These are phyloP conservation scores for Phytophthora cryptogea DNA, from an alignment of 352 stramenopile species.

Conservation along the genomic window DNA sequence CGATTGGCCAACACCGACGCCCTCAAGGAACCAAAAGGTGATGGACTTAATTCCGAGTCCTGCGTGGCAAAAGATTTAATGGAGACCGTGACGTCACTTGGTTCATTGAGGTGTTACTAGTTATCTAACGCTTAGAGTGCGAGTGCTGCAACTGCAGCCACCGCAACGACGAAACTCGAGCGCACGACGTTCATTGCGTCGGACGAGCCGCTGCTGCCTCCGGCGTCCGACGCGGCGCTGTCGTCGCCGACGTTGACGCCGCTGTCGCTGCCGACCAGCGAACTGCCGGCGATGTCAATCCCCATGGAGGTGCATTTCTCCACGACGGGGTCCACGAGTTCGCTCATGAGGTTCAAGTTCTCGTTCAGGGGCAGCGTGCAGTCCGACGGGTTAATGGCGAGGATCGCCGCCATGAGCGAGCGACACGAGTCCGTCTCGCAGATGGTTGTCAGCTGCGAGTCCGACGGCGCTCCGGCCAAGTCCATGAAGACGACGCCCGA, in stretches of 20 bases:
- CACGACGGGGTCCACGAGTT: slow-evolving; percentile 47
- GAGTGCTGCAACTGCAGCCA: neutral
- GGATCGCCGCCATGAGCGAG: slow-evolving; percentile 39
- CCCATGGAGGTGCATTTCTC: slow-evolving; percentile 39
- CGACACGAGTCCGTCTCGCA: slow-evolving; percentile 36
- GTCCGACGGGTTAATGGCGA: slow-evolving; percentile 38
- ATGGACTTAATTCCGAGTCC: neutral
- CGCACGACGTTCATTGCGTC: neutral
- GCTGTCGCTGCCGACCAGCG: slow-evolving; percentile 22
- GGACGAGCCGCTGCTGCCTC: slow-evolving; percentile 21
- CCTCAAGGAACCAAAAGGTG: neutral
- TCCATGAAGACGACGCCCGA: slow-evolving; percentile 29
- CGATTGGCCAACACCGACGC: neutral
- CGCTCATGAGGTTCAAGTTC: slow-evolving; percentile 44
- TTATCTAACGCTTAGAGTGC: slow-evolving; percentile 6
- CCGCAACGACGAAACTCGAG: neutral
- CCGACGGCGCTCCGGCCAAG: slow-evolving; percentile 26
- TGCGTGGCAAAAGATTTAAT: neutral
- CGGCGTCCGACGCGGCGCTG: slow-evolving; percentile 22
- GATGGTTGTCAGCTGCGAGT: slow-evolving; percentile 33
- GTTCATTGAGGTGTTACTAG: slow-evolving; percentile 5
- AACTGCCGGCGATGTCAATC: slow-evolving; percentile 31
- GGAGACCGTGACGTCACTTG: neutral
- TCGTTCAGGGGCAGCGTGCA: slow-evolving; percentile 40
- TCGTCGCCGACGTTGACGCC: slow-evolving; percentile 26